These are phyloP conservation scores for Stenogyne calaminthoides DNA, from an alignment of 305 asterid species.

Conservation along the genomic window DNA sequence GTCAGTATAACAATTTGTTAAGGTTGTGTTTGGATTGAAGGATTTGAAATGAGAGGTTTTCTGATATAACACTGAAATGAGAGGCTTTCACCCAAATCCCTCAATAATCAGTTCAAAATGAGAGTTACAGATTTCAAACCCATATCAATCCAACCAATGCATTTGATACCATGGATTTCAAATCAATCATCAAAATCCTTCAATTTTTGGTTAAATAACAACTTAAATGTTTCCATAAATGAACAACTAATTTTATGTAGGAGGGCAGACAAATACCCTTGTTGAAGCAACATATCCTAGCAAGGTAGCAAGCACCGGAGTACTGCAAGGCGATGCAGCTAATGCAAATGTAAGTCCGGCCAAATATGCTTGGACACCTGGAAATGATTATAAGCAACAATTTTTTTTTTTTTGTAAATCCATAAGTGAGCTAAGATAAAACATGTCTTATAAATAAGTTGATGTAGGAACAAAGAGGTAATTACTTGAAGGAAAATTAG, in stretches of 20 bases:
- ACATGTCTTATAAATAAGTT: not conserved
- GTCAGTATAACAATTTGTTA: not conserved
- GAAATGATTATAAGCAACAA: slow-evolving; percentile 9
- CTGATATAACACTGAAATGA: too few species aligned
- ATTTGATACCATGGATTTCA: not conserved
- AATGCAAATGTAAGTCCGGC: slow-evolving; percentile 98
- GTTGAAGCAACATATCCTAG: slow-evolving; percentile 97
- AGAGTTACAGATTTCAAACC: not conserved
- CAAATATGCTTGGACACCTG: slow-evolving; percentile 96
- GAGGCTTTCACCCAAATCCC: not conserved
- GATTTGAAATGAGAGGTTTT: not conserved
- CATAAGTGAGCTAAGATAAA: not conserved
- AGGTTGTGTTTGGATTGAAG: not conserved
- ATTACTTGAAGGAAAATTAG: slow-evolving; percentile 89
- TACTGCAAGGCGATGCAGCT: slow-evolving; percentile 99
- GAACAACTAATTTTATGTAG: not conserved
- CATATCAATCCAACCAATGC: not conserved
- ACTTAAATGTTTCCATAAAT: not conserved
- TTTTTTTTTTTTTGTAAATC: too few species aligned
- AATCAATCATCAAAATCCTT: not conserved
- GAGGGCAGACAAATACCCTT: slow-evolving; percentile 51
- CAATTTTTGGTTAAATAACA: not conserved
- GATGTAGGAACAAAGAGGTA: slow-evolving; percentile 11
- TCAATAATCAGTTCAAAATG: not conserved
- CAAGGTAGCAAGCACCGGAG: slow-evolving; percentile 90